Conservation (phyloP, 441 rosid species). For the Gossypium davidsonii region DNA sequence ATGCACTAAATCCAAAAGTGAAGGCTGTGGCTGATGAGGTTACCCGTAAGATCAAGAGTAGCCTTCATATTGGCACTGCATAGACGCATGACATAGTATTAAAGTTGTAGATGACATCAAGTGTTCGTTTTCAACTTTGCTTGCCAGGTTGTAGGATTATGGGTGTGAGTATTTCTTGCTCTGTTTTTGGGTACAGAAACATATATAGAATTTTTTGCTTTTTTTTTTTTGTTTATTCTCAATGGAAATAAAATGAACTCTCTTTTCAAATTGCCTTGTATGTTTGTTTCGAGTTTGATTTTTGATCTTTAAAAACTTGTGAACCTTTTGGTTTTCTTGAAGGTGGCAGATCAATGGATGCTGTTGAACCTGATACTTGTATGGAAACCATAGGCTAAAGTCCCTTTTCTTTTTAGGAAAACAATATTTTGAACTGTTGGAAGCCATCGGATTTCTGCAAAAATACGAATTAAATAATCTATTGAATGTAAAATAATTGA, state of each 20-base stretch:
- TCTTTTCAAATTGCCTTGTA: not conserved
- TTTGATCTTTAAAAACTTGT: not conserved
- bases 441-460: too few species aligned
- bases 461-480: too few species aligned
- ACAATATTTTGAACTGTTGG: too few species aligned
- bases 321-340: not conserved
- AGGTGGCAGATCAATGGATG: not conserved
- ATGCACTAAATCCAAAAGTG: constrained; percentile 46
- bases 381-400: too few species aligned
- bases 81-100: constrained; percentile 15
- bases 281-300: not conserved
- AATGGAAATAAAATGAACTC: not conserved
- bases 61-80: constrained; percentile 46
- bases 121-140: constrained; percentile 6
- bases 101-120: constrained; percentile 2
- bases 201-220: not conserved
- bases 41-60: constrained; percentile 45
- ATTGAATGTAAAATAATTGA: not conserved
- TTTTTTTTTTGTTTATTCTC: not conserved
- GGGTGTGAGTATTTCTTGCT: not conserved
- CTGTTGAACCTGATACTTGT: not conserved
- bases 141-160: not conserved
- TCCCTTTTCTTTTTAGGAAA: too few species aligned
- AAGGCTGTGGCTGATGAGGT: constrained; percentile 64
- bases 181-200: too few species aligned